These are phyloP conservation scores for Pythium aristosporum DNA, from an alignment of 352 stramenopile species.

Conservation along the genomic window DNA sequence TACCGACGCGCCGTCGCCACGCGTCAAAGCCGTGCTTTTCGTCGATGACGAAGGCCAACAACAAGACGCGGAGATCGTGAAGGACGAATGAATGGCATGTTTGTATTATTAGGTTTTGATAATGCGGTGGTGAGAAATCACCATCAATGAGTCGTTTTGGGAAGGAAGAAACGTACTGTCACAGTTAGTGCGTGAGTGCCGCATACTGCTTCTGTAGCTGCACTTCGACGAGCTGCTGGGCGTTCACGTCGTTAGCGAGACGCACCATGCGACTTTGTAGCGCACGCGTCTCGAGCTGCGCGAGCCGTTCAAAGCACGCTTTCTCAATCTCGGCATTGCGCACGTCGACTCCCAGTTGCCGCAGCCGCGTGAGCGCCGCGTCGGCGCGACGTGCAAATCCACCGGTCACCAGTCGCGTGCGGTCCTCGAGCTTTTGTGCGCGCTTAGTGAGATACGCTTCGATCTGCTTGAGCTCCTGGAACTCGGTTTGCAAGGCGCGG, in stretches of 20 bases:
- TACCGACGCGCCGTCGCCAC: slow-evolving; percentile 26
- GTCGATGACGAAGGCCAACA: slow-evolving; percentile 22
- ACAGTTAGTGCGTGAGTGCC: slow-evolving; percentile 36
- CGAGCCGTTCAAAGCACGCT: slow-evolving; percentile 62
- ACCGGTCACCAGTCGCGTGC: slow-evolving; percentile 59
- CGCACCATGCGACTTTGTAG: slow-evolving; percentile 62
- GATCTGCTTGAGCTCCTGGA: slow-evolving; percentile 63
- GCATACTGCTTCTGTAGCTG: slow-evolving; percentile 81
- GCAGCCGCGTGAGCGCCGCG: slow-evolving; percentile 36
- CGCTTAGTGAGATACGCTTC: slow-evolving; percentile 63
- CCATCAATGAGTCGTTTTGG: neutral
- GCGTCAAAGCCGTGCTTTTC: slow-evolving; percentile 11
- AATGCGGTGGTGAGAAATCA: neutral
- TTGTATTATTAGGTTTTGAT: slow-evolving; percentile 4
- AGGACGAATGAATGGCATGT: slow-evolving; percentile 2
- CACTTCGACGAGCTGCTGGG: slow-evolving; percentile 72
- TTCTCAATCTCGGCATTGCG: slow-evolving; percentile 67
- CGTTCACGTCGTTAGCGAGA: slow-evolving; percentile 73
- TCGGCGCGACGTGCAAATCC: slow-evolving; percentile 54
- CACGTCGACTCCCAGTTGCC: slow-evolving; percentile 39
- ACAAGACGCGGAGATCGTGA: neutral
- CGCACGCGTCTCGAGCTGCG: slow-evolving; percentile 48
- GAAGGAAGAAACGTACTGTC: slow-evolving; percentile 10
- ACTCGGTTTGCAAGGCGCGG: slow-evolving; percentile 52
- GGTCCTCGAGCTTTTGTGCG: slow-evolving; percentile 71